Evolutionary conservation across 2,329 filamentous ascomycete genomes (phyloP), one percentile per base, ranked within the genome.

Genomic region (Fusarium sp.): DNA sequence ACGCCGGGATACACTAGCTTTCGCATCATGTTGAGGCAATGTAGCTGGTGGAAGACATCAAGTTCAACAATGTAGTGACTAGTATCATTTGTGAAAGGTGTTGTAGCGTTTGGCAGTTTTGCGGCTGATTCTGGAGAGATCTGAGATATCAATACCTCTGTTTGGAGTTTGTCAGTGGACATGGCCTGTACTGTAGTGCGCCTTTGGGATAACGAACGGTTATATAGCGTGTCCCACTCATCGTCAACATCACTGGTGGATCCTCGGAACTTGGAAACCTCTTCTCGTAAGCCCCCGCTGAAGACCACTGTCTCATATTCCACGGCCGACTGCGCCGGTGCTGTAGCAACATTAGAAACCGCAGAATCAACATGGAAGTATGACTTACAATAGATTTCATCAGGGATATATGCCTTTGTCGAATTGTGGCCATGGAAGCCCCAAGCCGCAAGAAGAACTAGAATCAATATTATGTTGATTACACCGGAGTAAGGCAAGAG

Each of bases 31-130:
- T 56, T 56, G 2, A 56, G 44, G 28, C 53, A 56, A 15, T 56
- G 53, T 4, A 56, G 6, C 7, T 56, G 53, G n/a, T 56, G 53
- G 17, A 56, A 56, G 10, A 56, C 53, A n/a, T 56, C 53, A 4
- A 56, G 44, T 11, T 56, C 53, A n/a, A 56, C 7, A 17, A 56
- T 49, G 28, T 56, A 56, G 21, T 56, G 53, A 19, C 44, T 49
- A 5, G 53, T 56, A n/a, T 56, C 53, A 15, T 56, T 56, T 11
- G 53, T 56, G 38, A 56, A 56, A 23, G 53, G 53, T 3, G 53
- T 49, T 20, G 53, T 56, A 36, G 44, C 44, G 4, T 56, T 56
- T 5, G 53, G 53, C 4, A 56, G 45, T 11, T 49, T 56, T 17
- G 36, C 38, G 14, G 53, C 53, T 15, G 44, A n/a, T 15, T 49